Percentiles rank a stretch among this genome's conserved stretches.
Conservation (phyloP, 768 basidiomycete genomes). For the Lactifluus pinguis region DNA sequence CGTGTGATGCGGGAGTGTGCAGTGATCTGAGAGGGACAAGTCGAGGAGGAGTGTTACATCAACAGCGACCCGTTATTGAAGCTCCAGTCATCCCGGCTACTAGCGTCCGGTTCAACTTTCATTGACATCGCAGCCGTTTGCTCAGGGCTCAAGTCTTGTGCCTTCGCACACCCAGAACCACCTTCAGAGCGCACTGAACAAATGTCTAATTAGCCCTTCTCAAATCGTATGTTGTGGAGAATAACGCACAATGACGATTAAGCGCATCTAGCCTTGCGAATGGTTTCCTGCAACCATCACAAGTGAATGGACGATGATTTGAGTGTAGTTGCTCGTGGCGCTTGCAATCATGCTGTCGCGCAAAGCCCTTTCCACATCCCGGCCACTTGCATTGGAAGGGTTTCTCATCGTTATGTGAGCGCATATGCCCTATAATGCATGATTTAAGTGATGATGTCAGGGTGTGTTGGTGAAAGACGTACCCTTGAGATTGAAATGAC, state of each 20-base stretch:
- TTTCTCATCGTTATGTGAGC: constrained; percentile 90
- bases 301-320: constrained; percentile 86
- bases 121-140: not conserved
- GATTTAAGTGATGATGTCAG: not conserved
- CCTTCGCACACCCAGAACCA: constrained; percentile 61
- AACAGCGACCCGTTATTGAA: not conserved
- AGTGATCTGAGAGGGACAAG: not conserved
- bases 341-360: constrained; percentile 93
- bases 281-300: constrained; percentile 86
- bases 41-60: not conserved
- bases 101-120: constrained; percentile 1
- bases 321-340: constrained; percentile 92
- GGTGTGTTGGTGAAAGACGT: constrained; percentile 20
- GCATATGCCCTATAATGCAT: constrained; percentile 62
- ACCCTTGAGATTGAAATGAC: constrained; percentile 92
- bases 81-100: constrained; percentile 2
- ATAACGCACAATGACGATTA: constrained; percentile 70
- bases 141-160: constrained; percentile 26
- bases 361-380: constrained; percentile 90
- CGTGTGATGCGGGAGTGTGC: not conserved
- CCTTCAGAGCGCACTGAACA: constrained; percentile 67
- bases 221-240: not conserved
- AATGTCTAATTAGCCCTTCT: not conserved
- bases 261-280: constrained; percentile 95
- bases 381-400: constrained; percentile 95